Evolutionary conservation across 2,329 filamentous ascomycete species (phyloP).

Genomic region (Claviceps quebecensis): DNA sequence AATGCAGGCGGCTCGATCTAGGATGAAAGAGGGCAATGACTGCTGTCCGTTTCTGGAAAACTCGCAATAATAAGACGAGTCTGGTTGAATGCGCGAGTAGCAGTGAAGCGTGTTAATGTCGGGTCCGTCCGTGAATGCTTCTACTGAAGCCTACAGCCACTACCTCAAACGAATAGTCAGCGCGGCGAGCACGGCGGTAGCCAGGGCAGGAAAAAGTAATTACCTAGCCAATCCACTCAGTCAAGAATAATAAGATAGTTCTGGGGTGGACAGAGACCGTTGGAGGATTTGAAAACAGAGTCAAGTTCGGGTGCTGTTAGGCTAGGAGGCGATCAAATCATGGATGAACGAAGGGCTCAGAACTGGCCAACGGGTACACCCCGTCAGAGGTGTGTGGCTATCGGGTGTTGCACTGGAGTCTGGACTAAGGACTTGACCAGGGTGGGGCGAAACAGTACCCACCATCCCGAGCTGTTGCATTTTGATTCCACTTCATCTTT

Average conservation of each 20-base stretch:
- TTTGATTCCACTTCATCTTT: not conserved
- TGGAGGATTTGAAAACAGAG: slow-evolving; percentile 3
- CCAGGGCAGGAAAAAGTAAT: slow-evolving; percentile 1
- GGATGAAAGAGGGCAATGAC: too few relatives aligned
- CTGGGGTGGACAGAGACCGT: slow-evolving; percentile 5
- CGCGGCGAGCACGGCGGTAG: slow-evolving; percentile 2
- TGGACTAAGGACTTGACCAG: too few relatives aligned
- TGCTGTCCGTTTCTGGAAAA: too few relatives aligned
- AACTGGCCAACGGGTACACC: too few relatives aligned
- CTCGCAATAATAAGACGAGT: too few relatives aligned
- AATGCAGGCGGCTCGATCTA: too few relatives aligned
- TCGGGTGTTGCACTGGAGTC: not conserved
- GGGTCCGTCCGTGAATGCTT: slow-evolving; percentile 1
- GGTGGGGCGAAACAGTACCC: not conserved
- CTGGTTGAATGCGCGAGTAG: not conserved
- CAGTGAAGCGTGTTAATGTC: not conserved
- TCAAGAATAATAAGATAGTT: not conserved
- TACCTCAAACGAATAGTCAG: not conserved
- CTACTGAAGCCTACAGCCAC: slow-evolving; percentile 3
- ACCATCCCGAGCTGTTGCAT: not conserved
- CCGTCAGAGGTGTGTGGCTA: too few relatives aligned
- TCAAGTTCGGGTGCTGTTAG: not conserved
- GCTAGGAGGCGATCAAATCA: not conserved
- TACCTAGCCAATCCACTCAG: slow-evolving; percentile 1
- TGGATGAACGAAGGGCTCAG: not conserved